Evolutionary conservation across 495 filamentous ascomycete genomes (phyloP), one percentile per base, ranked within the genome.

Genomic region (Trichoderma orchidacearum): DNA sequence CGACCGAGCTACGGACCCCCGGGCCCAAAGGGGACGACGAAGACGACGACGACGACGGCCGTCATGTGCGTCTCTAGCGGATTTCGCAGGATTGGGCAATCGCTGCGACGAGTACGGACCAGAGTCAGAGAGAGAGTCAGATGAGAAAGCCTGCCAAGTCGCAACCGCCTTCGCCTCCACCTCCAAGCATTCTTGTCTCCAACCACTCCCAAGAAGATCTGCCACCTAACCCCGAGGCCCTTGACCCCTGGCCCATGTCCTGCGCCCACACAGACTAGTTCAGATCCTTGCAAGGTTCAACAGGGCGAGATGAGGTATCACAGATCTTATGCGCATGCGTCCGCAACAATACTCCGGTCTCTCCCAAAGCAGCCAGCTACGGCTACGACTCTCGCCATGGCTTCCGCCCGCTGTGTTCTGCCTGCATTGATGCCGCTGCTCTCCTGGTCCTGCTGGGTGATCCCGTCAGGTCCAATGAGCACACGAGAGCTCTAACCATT

Each of bases 231-330:
- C 41, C 41, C 13, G n/a, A 13, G 21, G 41, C 18, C 21, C 41
- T 48, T 13, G 41, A 48, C n/a, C 41, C 41, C 41, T 12, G 41
- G 41, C 18, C 41, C 41, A 27, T 48, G 41, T 48, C 41, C 41
- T 48, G 21, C 21, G 21, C 41, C 41, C 21, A 48, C 41, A 25
- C 41, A 48, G 41, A 48, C 41, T 48, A 48, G 41, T 48, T 48
- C 15, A 27, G 21, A 27, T 27, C 41, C 41, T 48, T 48, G 41
- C 41, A 25, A 48, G 30, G 53, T 36, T 35, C 12, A 35, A 34
- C 53, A 27, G 32, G 53, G 53, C 53, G 53, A 55, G 53, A 55
- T 55, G 53, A 34, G 23, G 53, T 55, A 25, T 27, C 53, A 55
- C 53, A 38, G 53, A 55, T 55, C 53, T 55, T 27, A 53, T 53